Percentiles rank a stretch among this genome's conserved stretches.
phyloP scores from a whole-genome alignment of 2,329 filamentous ascomycete genomes.

The Colletotrichum euphorbiae region DNA sequence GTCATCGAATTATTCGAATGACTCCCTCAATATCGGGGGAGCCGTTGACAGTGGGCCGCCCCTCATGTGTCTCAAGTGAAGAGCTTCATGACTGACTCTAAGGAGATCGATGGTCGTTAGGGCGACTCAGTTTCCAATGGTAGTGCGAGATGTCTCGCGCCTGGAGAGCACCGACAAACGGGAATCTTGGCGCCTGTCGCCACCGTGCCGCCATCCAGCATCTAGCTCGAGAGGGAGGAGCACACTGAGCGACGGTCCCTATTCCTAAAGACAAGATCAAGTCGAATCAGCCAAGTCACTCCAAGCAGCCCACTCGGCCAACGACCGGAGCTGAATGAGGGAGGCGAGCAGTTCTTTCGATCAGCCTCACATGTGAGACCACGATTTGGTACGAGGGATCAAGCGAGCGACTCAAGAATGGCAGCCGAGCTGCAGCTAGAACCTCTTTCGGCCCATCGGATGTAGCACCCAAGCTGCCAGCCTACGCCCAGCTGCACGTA shows the following conservation, averaged over 20 bases:
- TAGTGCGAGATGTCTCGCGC: not conserved
- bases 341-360: not conserved
- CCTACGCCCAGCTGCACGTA: slow-evolving; percentile 2
- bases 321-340: not conserved
- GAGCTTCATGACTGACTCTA: no score
- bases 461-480: not conserved
- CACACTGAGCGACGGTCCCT: not conserved
- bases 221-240: not conserved
- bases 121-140: not conserved
- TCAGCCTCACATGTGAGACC: slow-evolving; percentile 27
- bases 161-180: not conserved
- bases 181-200: not conserved
- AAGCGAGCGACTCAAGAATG: slow-evolving; percentile 6
- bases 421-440: slow-evolving; percentile 22
- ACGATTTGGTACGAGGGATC: not conserved
- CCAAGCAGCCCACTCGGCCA: slow-evolving; percentile 4
- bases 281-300: slow-evolving; percentile 3
- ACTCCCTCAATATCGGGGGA: not conserved
- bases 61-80: no score
- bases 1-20: not conserved
- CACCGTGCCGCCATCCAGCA: not conserved
- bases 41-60: not conserved
- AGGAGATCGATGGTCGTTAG: no score
- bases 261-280: not conserved
- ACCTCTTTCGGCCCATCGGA: slow-evolving; percentile 12